Conservation (phyloP, 164 flowering plant species). For the Stephania yunnanensis region DNA sequence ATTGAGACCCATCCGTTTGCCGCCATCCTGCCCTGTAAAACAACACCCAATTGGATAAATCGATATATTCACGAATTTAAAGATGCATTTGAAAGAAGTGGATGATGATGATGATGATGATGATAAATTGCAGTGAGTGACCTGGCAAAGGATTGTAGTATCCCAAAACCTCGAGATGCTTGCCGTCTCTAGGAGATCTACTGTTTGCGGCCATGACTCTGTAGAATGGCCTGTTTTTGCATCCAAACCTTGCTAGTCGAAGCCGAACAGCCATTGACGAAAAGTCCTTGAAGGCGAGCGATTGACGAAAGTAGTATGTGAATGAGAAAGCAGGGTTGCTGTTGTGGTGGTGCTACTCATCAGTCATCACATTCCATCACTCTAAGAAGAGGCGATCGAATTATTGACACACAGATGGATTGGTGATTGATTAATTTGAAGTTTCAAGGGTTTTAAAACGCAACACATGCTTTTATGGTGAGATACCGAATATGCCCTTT, state of each 20-base stretch:
- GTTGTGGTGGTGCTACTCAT: too few relatives aligned
- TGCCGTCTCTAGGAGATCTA: constrained; percentile 91
- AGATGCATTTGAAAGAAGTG: too few relatives aligned
- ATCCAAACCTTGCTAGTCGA: constrained; percentile 77
- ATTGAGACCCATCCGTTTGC: constrained; percentile 88
- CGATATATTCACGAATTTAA: too few relatives aligned
- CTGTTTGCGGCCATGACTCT: constrained; percentile 86
- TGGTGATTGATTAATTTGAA: too few relatives aligned
- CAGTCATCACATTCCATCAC: too few relatives aligned
- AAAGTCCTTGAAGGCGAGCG: neutral
- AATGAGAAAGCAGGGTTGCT: neutral
- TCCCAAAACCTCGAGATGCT: constrained; percentile 86
- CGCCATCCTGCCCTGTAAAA: constrained; percentile 77
- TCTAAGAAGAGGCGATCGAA: too few relatives aligned
- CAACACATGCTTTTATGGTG: too few relatives aligned
- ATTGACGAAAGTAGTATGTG: neutral
- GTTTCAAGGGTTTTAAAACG: too few relatives aligned
- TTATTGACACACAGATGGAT: too few relatives aligned
- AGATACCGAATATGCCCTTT: too few relatives aligned
- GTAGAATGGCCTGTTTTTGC: constrained; percentile 81
- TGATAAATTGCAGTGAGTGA: constrained; percentile 6
- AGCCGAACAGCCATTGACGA: constrained; percentile 66
- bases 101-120: too few relatives aligned
- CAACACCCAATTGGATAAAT: neutral
- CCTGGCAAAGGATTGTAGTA: constrained; percentile 95